phyloP scores from a whole-genome alignment of 192 early-diverging fungal species.

The Gryganskiella cystojenkinii region DNA sequence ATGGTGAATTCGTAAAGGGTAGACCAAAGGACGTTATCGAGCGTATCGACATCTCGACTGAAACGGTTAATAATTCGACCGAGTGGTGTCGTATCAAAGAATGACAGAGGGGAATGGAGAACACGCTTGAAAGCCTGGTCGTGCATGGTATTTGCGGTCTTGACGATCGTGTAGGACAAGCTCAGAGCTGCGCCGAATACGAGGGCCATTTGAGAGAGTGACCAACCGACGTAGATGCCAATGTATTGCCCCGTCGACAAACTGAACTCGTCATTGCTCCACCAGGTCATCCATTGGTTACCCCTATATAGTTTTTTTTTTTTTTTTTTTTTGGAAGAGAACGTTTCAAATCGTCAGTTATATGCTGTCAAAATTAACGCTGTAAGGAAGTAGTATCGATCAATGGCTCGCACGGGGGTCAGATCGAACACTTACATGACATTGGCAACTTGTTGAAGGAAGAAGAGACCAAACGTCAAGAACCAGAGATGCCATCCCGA shows the following conservation, averaged over 20 bases:
- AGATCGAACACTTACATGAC: slow-evolving; percentile 33
- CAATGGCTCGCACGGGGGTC: too few species aligned
- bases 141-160: slow-evolving; percentile 71
- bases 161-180: slow-evolving; percentile 57
- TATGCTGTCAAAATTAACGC: too few species aligned
- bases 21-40: slow-evolving; percentile 65
- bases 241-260: slow-evolving; percentile 23
- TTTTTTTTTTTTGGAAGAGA: too few species aligned
- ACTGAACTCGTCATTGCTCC: slow-evolving; percentile 38
- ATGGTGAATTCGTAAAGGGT: slow-evolving; percentile 49
- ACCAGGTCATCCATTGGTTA: slow-evolving; percentile 54
- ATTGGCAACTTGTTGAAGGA: slow-evolving; percentile 38
- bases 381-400: too few species aligned
- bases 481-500: slow-evolving; percentile 28
- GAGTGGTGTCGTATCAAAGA: slow-evolving; percentile 90
- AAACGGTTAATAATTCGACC: slow-evolving; percentile 90
- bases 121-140: slow-evolving; percentile 70
- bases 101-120: slow-evolving; percentile 74
- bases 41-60: slow-evolving; percentile 74
- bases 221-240: slow-evolving; percentile 30
- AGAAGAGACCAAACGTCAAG: slow-evolving; percentile 10
- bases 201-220: slow-evolving; percentile 24
- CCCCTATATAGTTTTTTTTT: slow-evolving; percentile 19
- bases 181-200: slow-evolving; percentile 28
- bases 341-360: too few species aligned